A percentile compares a stretch with the other conserved stretches of the same genome.
These are phyloP conservation scores for Casuarina glauca DNA, from an alignment of 306 rosid genomes.

Conservation along the genomic window DNA sequence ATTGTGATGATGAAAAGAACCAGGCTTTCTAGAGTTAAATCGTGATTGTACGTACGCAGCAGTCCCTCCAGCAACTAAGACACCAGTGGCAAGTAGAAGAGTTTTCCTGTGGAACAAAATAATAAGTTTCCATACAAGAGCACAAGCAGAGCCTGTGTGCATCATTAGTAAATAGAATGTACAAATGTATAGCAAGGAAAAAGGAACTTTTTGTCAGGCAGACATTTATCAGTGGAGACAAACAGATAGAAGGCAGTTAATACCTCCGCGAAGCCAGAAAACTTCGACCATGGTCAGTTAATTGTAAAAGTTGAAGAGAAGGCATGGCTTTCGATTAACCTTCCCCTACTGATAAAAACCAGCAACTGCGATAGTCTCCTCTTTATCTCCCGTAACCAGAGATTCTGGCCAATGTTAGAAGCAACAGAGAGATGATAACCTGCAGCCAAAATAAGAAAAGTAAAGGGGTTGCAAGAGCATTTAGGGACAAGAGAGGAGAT, in stretches of 20 bases:
- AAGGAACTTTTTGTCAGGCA: neutral
- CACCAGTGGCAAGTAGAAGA: conserved; percentile 83
- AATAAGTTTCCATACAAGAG: conserved; percentile 24
- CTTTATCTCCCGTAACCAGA: conserved; percentile 23
- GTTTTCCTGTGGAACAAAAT: conserved; percentile 58
- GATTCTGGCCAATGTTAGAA: conserved; percentile 28
- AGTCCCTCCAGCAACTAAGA: conserved; percentile 79
- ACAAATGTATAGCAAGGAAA: neutral
- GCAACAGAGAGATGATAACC: conserved; percentile 13
- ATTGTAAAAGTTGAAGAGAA: conserved; percentile 87
- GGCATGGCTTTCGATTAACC: conserved; percentile 57
- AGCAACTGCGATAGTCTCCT: conserved; percentile 27
- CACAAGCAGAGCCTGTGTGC: neutral
- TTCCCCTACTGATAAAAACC: conserved; percentile 32
- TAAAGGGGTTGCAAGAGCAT: neutral
- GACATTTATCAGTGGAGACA: neutral
- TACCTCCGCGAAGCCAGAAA: conserved; percentile 93
- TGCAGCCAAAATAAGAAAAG: conserved; percentile 23
- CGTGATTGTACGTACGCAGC: conserved; percentile 83
- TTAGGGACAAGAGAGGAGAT: no score
- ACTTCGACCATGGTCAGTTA: conserved; percentile 75
- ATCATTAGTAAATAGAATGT: neutral
- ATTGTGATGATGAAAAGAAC: conserved; percentile 46
- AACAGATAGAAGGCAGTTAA: conserved; percentile 5
- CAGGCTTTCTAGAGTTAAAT: conserved; percentile 40